phyloP scores from a whole-genome alignment of 305 asterid genomes.

The Galium porrigens region DNA sequence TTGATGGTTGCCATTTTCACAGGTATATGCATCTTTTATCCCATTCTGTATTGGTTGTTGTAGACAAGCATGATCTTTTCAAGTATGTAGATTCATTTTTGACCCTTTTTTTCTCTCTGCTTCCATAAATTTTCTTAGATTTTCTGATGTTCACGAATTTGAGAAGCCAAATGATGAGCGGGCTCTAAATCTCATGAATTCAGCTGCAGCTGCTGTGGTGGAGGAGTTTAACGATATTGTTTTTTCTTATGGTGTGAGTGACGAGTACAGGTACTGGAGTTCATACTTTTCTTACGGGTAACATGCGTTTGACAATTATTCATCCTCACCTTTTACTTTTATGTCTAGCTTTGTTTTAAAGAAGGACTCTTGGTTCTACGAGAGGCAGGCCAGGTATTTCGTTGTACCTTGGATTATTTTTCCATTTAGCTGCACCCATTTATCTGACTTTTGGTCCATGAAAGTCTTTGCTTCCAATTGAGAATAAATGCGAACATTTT shows the following conservation, averaged over 20 bases:
- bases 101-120: neutral
- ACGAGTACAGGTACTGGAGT: conserved; percentile 53
- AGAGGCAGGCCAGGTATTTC: conserved; percentile 50
- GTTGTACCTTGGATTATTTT: conserved; percentile 7
- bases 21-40: conserved; percentile 27
- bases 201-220: conserved; percentile 51
- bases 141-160: conserved; percentile 58
- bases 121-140: conserved; percentile 23
- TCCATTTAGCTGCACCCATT: neutral
- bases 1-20: conserved; percentile 89
- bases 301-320: neutral
- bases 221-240: conserved; percentile 63
- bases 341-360: conserved; percentile 60
- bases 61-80: neutral
- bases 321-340: conserved; percentile 16
- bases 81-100: conserved; percentile 1
- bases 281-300: conserved; percentile 15
- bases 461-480: neutral
- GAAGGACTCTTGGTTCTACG: conserved; percentile 52
- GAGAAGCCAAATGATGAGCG: conserved; percentile 73
- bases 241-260: conserved; percentile 77
- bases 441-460: neutral
- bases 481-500: neutral
- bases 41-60: conserved; percentile 6
- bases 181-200: conserved; percentile 67